A percentile compares a stretch with the other conserved stretches of the same genome.
These are phyloP conservation scores for Senna tora DNA, from an alignment of 306 rosid genomes.

Conservation along the genomic window DNA sequence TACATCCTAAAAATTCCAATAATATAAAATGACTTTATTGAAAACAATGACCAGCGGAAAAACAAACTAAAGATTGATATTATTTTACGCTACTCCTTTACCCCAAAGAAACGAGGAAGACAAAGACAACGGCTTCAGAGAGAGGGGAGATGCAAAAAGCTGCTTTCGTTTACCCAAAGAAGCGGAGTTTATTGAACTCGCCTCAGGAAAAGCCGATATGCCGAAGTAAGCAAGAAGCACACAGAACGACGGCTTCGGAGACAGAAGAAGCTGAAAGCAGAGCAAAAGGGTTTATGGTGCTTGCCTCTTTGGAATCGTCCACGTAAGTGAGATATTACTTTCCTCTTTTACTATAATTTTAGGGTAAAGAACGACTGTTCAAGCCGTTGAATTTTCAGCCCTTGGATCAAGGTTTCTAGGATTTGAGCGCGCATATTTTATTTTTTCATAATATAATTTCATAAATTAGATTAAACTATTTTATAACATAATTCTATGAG, in stretches of 20 bases:
- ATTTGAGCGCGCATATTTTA: no score
- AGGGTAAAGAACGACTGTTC: no score
- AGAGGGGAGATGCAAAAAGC: neutral
- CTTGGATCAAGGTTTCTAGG: no score
- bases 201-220: neutral
- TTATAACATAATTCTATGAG: no score
- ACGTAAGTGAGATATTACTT: neutral
- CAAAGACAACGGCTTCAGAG: neutral
- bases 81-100: no score
- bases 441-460: no score
- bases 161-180: neutral
- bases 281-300: neutral
- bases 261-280: neutral
- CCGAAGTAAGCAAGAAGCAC: neutral
- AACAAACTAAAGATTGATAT: neutral
- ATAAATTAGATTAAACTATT: no score
- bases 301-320: neutral
- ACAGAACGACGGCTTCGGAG: neutral
- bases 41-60: neutral
- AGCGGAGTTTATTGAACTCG: neutral
- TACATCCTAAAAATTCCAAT: neutral
- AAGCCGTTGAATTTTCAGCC: no score
- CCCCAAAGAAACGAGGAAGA: neutral
- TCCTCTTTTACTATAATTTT: neutral
- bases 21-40: neutral